Conservation (phyloP, 2,329 filamentous ascomycete genomes). For the Graphilbum fragrans region DNA sequence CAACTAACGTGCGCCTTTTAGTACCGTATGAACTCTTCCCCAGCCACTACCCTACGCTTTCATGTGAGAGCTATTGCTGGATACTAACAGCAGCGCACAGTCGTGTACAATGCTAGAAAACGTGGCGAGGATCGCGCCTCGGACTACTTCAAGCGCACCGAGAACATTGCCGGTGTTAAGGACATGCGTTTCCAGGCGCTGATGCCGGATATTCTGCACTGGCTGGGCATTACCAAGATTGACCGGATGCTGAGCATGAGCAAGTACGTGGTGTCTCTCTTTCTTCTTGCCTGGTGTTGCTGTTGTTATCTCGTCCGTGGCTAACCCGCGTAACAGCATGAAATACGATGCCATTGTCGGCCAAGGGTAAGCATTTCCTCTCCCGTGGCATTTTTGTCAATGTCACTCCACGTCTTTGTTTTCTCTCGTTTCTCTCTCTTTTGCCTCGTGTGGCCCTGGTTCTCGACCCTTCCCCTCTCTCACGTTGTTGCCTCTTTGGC, state of each 20-base stretch:
- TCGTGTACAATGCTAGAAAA: slow-evolving; percentile 71
- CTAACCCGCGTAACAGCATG: slow-evolving; percentile 43
- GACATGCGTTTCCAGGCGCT: slow-evolving; percentile 96
- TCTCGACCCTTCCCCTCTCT: no score
- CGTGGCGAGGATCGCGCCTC: slow-evolving; percentile 68
- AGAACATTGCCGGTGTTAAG: slow-evolving; percentile 95
- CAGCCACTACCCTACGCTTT: not conserved
- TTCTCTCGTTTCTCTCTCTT: no score
- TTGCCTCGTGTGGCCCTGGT: not conserved
- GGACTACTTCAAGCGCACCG: slow-evolving; percentile 94
- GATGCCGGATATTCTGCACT: slow-evolving; percentile 96
- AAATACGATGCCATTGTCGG: slow-evolving; percentile 82
- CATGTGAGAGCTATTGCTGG: slow-evolving; percentile 3
- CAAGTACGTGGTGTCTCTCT: slow-evolving; percentile 48
- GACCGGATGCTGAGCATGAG: slow-evolving; percentile 98
- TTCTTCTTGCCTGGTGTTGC: no score
- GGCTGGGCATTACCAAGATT: slow-evolving; percentile 97
- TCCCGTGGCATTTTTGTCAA: not conserved
- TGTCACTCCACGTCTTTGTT: no score
- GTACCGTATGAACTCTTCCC: slow-evolving; percentile 9
- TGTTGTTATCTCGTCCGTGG: not conserved
- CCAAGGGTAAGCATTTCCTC: slow-evolving; percentile 47
- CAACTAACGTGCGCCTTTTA: slow-evolving; percentile 4
- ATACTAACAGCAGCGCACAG: slow-evolving; percentile 17
- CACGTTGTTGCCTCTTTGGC: no score